These are phyloP conservation scores for Neoarthrinium moseri DNA, from an alignment of 2,329 filamentous ascomycete species.

Conservation along the genomic window DNA sequence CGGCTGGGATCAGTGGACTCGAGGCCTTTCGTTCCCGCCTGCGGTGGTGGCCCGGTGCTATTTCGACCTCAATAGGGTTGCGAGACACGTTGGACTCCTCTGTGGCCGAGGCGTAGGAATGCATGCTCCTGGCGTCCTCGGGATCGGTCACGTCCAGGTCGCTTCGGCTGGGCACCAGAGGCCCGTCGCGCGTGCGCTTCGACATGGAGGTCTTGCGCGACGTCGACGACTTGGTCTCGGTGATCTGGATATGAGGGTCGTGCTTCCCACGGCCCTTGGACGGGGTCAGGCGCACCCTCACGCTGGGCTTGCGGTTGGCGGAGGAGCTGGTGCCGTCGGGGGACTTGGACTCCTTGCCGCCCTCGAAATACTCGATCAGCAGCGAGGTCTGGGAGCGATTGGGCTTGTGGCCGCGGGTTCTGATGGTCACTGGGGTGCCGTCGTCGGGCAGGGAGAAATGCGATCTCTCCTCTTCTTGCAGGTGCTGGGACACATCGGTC, in stretches of 20 bases:
- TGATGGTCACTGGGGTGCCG: slow-evolving; percentile 89
- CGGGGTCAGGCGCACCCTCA: slow-evolving; percentile 76
- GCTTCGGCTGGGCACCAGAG: slow-evolving; percentile 61
- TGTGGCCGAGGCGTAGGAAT: slow-evolving; percentile 74
- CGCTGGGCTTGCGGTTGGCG: slow-evolving; percentile 74
- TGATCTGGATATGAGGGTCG: slow-evolving; percentile 86
- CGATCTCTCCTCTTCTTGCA: slow-evolving; percentile 65
- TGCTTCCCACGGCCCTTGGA: slow-evolving; percentile 63
- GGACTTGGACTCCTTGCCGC: slow-evolving; percentile 57
- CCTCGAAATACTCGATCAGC: slow-evolving; percentile 94
- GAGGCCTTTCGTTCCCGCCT: slow-evolving; percentile 56
- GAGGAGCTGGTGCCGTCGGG: slow-evolving; percentile 47
- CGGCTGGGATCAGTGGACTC: slow-evolving; percentile 63
- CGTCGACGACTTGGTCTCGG: slow-evolving; percentile 65
- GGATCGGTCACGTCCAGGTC: slow-evolving; percentile 44
- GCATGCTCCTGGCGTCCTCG: slow-evolving; percentile 66
- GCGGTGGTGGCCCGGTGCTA: slow-evolving; percentile 58
- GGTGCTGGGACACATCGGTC: slow-evolving; percentile 60
- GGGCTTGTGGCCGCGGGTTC: slow-evolving; percentile 63
- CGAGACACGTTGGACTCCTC: slow-evolving; percentile 76
- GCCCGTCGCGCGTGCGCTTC: slow-evolving; percentile 32
- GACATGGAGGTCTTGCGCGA: slow-evolving; percentile 64
- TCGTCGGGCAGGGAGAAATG: slow-evolving; percentile 81
- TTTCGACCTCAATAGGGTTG: slow-evolving; percentile 86
- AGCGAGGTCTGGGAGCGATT: slow-evolving; percentile 81